Percentiles rank a stretch among this genome's conserved stretches.
phyloP scores from a whole-genome alignment of 306 rosid genomes.

The Cyamopsis tetragonoloba region DNA sequence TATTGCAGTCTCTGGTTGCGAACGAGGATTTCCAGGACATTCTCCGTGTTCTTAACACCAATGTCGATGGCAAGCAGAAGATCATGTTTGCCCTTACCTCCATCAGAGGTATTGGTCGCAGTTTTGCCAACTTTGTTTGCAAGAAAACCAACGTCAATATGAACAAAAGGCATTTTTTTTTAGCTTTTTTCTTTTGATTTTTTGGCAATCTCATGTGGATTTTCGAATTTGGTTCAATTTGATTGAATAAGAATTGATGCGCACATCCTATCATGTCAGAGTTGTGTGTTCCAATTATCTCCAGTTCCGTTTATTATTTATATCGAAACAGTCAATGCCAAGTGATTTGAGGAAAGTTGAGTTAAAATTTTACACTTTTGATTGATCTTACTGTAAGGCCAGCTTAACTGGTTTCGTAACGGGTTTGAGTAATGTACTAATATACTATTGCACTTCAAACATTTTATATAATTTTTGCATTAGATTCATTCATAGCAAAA shows the following conservation, averaged over 20 bases:
- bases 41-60: constrained; percentile 63
- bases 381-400: background rate
- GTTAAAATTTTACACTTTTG: background rate
- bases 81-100: constrained; percentile 67
- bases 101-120: constrained; percentile 67
- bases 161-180: constrained; percentile 43
- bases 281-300: background rate
- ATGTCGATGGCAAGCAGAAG: constrained; percentile 64
- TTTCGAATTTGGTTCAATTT: background rate
- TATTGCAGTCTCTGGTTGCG: constrained; percentile 52
- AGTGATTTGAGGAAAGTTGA: background rate
- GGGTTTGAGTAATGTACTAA: background rate
- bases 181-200: background rate
- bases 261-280: background rate
- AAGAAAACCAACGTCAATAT: constrained; percentile 62
- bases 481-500: background rate
- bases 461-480: background rate
- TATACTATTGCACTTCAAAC: background rate
- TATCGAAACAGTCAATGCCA: too few species aligned
- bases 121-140: constrained; percentile 58
- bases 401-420: background rate
- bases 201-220: background rate
- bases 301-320: background rate
- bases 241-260: too few species aligned
- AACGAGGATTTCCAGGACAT: constrained; percentile 68